Percentiles rank a stretch among this genome's conserved stretches.
Evolutionary conservation across 495 filamentous ascomycete species (phyloP).

Genomic region (Lichina pygmaea): DNA sequence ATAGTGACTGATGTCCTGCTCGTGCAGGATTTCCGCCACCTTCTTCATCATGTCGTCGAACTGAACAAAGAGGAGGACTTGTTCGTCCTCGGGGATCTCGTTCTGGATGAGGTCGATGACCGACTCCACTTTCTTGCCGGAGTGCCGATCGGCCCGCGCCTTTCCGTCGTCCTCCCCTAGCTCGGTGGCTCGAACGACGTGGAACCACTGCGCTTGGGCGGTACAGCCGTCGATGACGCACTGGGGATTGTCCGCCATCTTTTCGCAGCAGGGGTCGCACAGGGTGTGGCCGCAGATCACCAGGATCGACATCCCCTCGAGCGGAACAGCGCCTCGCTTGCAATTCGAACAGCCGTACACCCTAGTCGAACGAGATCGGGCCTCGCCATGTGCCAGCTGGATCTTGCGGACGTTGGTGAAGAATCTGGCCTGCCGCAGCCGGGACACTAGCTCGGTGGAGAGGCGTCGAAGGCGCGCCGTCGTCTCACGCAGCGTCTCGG

Average conservation of each 20-base stretch:
- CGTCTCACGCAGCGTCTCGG: slow-evolving; percentile 6
- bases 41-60: slow-evolving; percentile 7
- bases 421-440: slow-evolving; percentile 12
- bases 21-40: slow-evolving; percentile 11
- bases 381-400: slow-evolving; percentile 4
- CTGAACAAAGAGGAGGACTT: slow-evolving; percentile 16
- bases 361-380: not conserved
- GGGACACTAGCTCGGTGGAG: slow-evolving; percentile 11
- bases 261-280: slow-evolving; percentile 8
- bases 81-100: slow-evolving; percentile 7
- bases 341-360: slow-evolving; percentile 7
- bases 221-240: slow-evolving; percentile 5
- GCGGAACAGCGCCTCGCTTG: not conserved
- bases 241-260: not conserved
- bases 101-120: slow-evolving; percentile 7
- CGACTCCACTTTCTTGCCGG: slow-evolving; percentile 7
- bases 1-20: slow-evolving; percentile 11
- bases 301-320: slow-evolving; percentile 5
- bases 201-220: slow-evolving; percentile 2
- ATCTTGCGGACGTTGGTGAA: slow-evolving; percentile 7
- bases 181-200: slow-evolving; percentile 4
- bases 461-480: slow-evolving; percentile 8
- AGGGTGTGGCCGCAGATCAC: slow-evolving; percentile 13
- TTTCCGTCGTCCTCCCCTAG: slow-evolving; percentile 5
- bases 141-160: slow-evolving; percentile 6